Percentiles rank a stretch among this genome's conserved stretches.
phyloP scores from a whole-genome alignment of 176 grass and related monocot species.

The Hsuehochloa calcarea region DNA sequence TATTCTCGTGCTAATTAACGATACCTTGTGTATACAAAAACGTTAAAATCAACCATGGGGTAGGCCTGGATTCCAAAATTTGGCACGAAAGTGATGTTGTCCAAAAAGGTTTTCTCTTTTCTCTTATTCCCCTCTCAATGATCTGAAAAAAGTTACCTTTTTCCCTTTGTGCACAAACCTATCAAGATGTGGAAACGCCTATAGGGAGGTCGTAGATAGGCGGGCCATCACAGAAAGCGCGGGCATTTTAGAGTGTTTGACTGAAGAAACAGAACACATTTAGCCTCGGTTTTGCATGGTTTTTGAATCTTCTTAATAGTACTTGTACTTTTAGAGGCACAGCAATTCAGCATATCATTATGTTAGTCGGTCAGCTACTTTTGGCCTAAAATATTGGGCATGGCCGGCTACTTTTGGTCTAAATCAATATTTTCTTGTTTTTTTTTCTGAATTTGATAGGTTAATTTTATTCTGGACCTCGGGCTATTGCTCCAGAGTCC shows the following conservation, averaged over 20 bases:
- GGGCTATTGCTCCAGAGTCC: too few relatives aligned
- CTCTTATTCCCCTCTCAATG: slow-evolving; percentile 34
- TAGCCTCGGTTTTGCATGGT: neutral
- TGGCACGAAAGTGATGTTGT: slow-evolving; percentile 14
- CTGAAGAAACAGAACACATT: neutral
- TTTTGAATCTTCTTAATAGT: neutral
- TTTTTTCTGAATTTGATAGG: too few relatives aligned
- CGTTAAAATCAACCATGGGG: slow-evolving; percentile 36
- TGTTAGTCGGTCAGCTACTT: too few relatives aligned
- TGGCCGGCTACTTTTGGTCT: too few relatives aligned
- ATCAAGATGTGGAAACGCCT: slow-evolving; percentile 17
- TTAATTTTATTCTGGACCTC: too few relatives aligned
- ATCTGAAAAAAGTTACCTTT: slow-evolving; percentile 28
- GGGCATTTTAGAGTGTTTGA: slow-evolving; percentile 26
- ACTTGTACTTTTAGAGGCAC: neutral
- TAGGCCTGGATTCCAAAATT: slow-evolving; percentile 49
- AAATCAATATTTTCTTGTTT: too few relatives aligned
- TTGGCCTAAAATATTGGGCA: too few relatives aligned
- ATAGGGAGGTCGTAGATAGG: slow-evolving; percentile 31
- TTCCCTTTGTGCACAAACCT: neutral
- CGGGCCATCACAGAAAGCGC: slow-evolving; percentile 34
- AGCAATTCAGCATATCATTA: neutral
- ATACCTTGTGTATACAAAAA: slow-evolving; percentile 37
- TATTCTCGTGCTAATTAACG: neutral
- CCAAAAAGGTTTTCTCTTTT: neutral